A percentile compares a stretch with the other conserved stretches of the same genome.
Evolutionary conservation across 2,329 filamentous ascomycete species (phyloP).

Genomic region (Thelonectria olida): DNA sequence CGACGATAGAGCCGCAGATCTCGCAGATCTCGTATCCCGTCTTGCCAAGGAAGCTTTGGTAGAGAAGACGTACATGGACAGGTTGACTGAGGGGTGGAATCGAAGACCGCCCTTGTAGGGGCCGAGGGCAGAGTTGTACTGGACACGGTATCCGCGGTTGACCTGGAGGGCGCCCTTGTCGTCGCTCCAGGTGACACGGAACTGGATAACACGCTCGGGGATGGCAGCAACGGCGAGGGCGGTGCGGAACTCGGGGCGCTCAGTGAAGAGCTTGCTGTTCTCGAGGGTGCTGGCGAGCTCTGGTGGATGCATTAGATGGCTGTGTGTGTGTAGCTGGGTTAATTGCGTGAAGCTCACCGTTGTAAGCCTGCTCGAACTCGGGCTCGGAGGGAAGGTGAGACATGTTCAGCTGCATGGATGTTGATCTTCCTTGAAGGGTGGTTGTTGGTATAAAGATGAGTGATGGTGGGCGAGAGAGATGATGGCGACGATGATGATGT

Average conservation of each 20-base stretch:
- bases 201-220: constrained; percentile 95
- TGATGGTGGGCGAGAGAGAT: constrained; percentile 11
- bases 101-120: constrained; percentile 98
- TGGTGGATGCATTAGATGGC: constrained; percentile 48
- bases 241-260: constrained; percentile 93
- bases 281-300: constrained; percentile 96
- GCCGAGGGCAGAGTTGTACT: constrained; percentile 97
- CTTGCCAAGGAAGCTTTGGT: neutral
- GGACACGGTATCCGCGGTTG: constrained; percentile 95
- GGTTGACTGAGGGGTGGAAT: constrained; percentile 89
- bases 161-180: constrained; percentile 89
- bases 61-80: constrained; percentile 62
- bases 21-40: neutral
- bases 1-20: constrained; percentile 3
- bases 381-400: constrained; percentile 88
- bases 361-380: constrained; percentile 99
- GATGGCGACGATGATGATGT: constrained; percentile 6
- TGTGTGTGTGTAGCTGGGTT: neutral
- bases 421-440: constrained; percentile 8
- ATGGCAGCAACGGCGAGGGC: constrained; percentile 88
- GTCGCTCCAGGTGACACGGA: constrained; percentile 97
- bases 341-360: constrained; percentile 66
- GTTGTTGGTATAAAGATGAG: constrained; percentile 15
- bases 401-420: constrained; percentile 60
- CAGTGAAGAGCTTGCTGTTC: constrained; percentile 89